Evolutionary conservation across 306 rosid genomes (phyloP), one percentile per base, ranked within the genome.

Genomic region (Abrus pulchellus): DNA sequence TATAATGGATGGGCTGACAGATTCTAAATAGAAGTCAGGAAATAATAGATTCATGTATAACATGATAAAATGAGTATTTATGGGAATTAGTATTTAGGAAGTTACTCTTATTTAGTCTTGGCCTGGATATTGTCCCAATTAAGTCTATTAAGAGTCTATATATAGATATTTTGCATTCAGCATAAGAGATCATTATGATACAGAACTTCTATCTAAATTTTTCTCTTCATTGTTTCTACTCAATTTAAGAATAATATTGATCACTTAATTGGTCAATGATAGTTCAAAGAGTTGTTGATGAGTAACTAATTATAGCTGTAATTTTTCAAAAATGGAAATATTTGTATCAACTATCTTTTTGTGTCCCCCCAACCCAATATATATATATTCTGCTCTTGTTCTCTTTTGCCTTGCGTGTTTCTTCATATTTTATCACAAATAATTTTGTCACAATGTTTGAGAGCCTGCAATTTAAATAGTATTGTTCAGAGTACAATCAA

Each of bases 391-490:
- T 64, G 38, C 41, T 72, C 55, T 13, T 55, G 30, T 36, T 36
- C 40, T 36, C 4, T 36, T 2, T 36, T 2, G 65, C 30, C 4
- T 48, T 81, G 62, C 56, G 55, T 76, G 72, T 68, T 76, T 82
- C 72, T 82, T 30, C 4, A n/a, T 75, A 57, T 80, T 57, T 47
- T n/a, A 65, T 44, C 43, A 41, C 68, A 28, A 36, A 48, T 65
- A 64, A n/a, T 49, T 41, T 60, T 60, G 33, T 59, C 34, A 70
- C 38, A 40, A 76, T 67, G 65, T 56, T 40, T 59, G 66, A 43
- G 72, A 68, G 66, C 50, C 6, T 30, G 63, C 69, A 20, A 27
- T 32, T 80, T 56, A 34, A 10, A 30, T 50, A 67, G 47, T 20
- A 0, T 20, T 20, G 20, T 20, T 20, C 20, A 20, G 20, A 20